phyloP scores from a whole-genome alignment of 2,329 filamentous ascomycete genomes.

The Ophiostoma sp. region DNA sequence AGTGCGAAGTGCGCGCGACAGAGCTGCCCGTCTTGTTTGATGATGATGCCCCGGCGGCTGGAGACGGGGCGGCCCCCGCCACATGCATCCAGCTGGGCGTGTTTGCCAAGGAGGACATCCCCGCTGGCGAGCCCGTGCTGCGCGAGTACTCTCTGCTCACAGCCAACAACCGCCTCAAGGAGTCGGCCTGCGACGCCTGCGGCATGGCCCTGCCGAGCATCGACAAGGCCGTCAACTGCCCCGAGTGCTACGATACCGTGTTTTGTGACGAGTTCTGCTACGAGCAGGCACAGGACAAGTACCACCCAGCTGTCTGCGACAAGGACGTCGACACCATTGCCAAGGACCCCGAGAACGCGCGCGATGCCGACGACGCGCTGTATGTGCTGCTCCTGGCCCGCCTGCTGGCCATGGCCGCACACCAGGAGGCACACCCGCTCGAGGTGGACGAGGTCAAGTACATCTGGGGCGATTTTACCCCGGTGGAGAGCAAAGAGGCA shows the following conservation, averaged over 20 bases:
- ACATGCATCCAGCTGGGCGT: slow-evolving; percentile 77
- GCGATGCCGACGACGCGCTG: slow-evolving; percentile 55
- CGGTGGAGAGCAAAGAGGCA: slow-evolving; percentile 48
- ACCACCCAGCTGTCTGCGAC: slow-evolving; percentile 62
- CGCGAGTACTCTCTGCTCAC: slow-evolving; percentile 81
- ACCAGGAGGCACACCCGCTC: slow-evolving; percentile 57
- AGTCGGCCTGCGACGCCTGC: slow-evolving; percentile 84
- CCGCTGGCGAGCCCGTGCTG: slow-evolving; percentile 69
- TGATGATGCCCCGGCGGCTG: slow-evolving; percentile 31
- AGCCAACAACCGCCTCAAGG: slow-evolving; percentile 81
- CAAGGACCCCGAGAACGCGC: slow-evolving; percentile 57
- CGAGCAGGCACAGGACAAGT: slow-evolving; percentile 52
- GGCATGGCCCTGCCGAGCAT: slow-evolving; percentile 61
- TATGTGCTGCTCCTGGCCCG: slow-evolving; percentile 60
- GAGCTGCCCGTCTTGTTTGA: slow-evolving; percentile 67
- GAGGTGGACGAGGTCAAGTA: slow-evolving; percentile 61
- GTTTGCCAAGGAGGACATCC: slow-evolving; percentile 78
- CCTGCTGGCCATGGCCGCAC: slow-evolving; percentile 57
- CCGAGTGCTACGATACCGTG: slow-evolving; percentile 59
- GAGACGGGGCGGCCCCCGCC: background rate
- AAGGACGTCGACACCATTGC: slow-evolving; percentile 61
- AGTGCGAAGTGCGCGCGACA: slow-evolving; percentile 72
- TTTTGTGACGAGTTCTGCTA: slow-evolving; percentile 60
- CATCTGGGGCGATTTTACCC: slow-evolving; percentile 63
- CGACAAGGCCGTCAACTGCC: slow-evolving; percentile 51